Evolutionary conservation across 2,329 filamentous ascomycete species (phyloP), one percentile per base, ranked within the genome.

Genomic region (Aspergillus tubingensis): DNA sequence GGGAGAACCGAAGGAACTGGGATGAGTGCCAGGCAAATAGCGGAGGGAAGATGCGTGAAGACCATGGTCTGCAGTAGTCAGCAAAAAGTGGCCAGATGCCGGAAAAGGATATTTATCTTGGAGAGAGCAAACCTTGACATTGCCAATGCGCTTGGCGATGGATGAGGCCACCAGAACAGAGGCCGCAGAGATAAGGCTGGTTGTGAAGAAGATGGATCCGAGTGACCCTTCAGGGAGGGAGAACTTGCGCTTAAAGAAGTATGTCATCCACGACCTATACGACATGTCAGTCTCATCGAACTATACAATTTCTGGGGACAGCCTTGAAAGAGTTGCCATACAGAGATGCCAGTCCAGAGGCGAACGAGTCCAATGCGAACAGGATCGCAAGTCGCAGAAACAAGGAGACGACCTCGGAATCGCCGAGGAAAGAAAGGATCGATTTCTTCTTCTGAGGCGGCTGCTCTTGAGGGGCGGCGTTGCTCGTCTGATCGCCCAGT

Each of bases 21-120:
- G 21, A 91, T 85, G 19, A 91, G 74, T 13, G 84, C 79, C 1
- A 91, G 81, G 65, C 87, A 88, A 25, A 91, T 74, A 7, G 88
- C 81, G 0, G 88, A 90, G 0, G 89, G 89, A 0, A 91, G 78
- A 66, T 91, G 88, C 0, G 88, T 91, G 68, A 90, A 89, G 8
- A 90, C 88, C 89, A 91, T 91, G 1, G 88, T 91, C 80, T 86
- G 62, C 15, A n/a, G 17, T 4, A 58, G 5, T 59, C 8, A n/a
- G 65, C 47, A 15, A 44, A 17, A 62, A 41, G 41, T 32, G 41
- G 65, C 61, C 57, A 55, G 23, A 36, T 2, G 13, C 7, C 10
- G 13, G 19, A 62, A 60, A 23, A 63, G 66, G 63, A 68, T 62
- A 5, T 68, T 60, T 56, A 48, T 67, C 21, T 41, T 2, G 10